Evolutionary conservation across 768 basidiomycete species (phyloP).

Genomic region (Boletus edulis): DNA sequence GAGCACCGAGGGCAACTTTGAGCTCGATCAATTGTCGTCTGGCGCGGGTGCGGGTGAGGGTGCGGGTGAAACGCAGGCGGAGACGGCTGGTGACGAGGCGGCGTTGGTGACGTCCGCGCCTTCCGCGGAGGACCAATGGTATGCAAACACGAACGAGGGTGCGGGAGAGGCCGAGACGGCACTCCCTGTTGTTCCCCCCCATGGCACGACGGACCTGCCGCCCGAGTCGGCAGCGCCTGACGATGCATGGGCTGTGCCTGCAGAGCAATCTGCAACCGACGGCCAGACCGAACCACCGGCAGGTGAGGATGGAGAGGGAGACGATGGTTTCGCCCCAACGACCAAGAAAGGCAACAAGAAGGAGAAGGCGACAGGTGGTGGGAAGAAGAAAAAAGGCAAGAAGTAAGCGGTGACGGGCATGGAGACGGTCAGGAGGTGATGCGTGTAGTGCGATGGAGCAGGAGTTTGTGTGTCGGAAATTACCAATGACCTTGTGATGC

Average conservation of each 20-base stretch:
- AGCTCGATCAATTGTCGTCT: not conserved
- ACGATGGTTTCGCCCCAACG: not conserved
- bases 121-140: too few relatives aligned
- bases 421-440: not conserved
- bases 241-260: not conserved
- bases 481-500: not conserved
- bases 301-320: slow-evolving; percentile 11
- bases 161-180: too few relatives aligned
- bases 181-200: not conserved
- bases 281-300: not conserved
- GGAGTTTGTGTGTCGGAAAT: not conserved
- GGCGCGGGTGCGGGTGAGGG: not conserved
- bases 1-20: not conserved
- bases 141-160: too few relatives aligned
- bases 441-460: slow-evolving; percentile 2
- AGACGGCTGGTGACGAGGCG: too few relatives aligned
- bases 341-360: not conserved
- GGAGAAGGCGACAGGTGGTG: not conserved
- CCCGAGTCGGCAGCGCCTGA: not conserved
- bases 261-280: slow-evolving; percentile 10
- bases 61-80: not conserved
- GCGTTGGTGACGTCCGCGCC: too few relatives aligned
- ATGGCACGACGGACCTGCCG: not conserved
- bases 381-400: slow-evolving; percentile 11
- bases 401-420: not conserved